These are phyloP conservation scores for Polytrichum formosum DNA, from an alignment of 225 moss, liverwort and hornwort species.

Conservation along the genomic window DNA sequence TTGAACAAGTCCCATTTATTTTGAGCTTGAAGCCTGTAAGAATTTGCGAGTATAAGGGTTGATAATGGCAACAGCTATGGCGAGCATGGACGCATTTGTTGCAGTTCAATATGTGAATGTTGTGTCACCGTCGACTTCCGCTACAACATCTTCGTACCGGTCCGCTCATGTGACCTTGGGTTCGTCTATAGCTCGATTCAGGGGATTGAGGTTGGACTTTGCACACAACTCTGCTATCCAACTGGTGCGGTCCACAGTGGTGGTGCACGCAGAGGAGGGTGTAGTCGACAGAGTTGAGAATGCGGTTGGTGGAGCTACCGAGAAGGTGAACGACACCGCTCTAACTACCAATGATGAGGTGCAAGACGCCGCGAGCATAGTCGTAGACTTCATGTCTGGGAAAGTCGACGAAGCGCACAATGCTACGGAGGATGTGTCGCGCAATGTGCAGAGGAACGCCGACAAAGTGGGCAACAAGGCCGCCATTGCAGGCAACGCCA, in stretches of 20 bases:
- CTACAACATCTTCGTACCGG: neutral
- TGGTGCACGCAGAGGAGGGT: constrained; percentile 1
- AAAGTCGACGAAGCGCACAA: constrained; percentile 8
- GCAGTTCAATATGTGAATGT: neutral
- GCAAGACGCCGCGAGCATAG: neutral
- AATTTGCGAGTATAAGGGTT: too few relatives aligned
- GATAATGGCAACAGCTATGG: neutral
- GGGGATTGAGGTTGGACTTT: too few relatives aligned
- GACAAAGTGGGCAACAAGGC: constrained; percentile 6
- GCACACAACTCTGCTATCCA: too few relatives aligned
- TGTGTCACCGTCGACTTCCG: neutral
- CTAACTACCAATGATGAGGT: constrained; percentile 10
- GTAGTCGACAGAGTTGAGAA: neutral
- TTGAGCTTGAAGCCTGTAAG: too few relatives aligned
- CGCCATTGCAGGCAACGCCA: neutral
- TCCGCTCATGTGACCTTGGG: neutral
- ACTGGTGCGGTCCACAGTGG: too few relatives aligned
- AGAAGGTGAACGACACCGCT: constrained; percentile 17
- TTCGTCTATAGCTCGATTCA: neutral
- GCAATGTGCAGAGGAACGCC: constrained; percentile 6
- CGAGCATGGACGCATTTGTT: neutral
- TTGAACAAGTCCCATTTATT: too few relatives aligned
- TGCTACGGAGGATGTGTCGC: constrained; percentile 1
- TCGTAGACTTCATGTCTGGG: constrained; percentile 9
- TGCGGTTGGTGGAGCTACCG: constrained; percentile 1